Conservation (phyloP, 768 basidiomycete genomes). For the Tricholoma hemisulphureum region DNA sequence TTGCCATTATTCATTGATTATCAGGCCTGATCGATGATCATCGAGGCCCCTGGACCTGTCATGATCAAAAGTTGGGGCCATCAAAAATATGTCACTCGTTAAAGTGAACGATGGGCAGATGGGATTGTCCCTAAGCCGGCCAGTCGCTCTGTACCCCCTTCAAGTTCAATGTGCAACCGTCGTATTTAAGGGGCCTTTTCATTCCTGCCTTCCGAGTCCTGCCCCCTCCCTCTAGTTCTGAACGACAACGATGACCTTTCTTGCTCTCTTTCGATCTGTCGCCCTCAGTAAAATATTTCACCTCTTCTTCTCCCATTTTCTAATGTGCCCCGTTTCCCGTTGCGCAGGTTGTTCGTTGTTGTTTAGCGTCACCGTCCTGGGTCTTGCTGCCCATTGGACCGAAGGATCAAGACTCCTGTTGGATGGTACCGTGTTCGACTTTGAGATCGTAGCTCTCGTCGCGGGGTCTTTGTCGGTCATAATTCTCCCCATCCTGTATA, state of each 20-base stretch:
- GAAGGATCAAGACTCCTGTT: not conserved
- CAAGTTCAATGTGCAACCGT: too few relatives aligned
- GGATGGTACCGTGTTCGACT: not conserved
- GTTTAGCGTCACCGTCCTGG: slow-evolving; percentile 10
- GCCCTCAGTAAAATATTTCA: not conserved
- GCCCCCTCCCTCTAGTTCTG: not conserved
- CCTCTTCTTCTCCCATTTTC: not conserved
- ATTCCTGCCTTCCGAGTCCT: too few relatives aligned
- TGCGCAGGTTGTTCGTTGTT: slow-evolving; percentile 10
- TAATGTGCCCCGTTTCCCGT: not conserved
- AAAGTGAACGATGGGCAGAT: too few relatives aligned
- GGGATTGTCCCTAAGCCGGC: too few relatives aligned
- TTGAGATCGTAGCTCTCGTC: slow-evolving; percentile 14
- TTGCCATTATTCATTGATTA: too few relatives aligned
- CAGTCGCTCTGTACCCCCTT: too few relatives aligned
- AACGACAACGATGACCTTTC: slow-evolving; percentile 11
- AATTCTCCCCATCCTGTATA: slow-evolving; percentile 12
- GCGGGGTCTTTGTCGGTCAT: slow-evolving; percentile 7
- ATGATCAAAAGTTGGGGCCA: too few relatives aligned
- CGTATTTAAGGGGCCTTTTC: too few relatives aligned
- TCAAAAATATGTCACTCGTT: too few relatives aligned
- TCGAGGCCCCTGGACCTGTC: too few relatives aligned
- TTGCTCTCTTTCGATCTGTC: slow-evolving; percentile 8
- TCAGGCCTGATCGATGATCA: too few relatives aligned
- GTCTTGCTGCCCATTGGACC: slow-evolving; percentile 11